Evolutionary conservation across 768 basidiomycete genomes (phyloP), one percentile per base, ranked within the genome.

Genomic region (Rhizopogon rudus): DNA sequence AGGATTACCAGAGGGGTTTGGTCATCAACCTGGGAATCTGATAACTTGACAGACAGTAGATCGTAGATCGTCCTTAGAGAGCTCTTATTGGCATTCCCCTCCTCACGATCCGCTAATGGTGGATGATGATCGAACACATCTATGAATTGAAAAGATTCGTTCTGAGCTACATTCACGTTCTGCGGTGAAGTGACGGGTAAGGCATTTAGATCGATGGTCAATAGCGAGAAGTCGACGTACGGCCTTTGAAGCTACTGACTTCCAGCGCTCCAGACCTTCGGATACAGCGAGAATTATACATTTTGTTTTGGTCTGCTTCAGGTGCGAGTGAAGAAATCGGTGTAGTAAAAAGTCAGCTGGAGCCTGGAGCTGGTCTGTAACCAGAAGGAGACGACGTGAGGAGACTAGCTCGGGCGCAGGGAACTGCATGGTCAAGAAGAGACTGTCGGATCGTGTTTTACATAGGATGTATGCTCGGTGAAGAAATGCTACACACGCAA

Each of bases 281-380:
- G 82, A 82, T 7, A 83, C 74, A 5, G 86, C 82, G 6, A 91
- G 66, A 5, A 91, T 64, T 41, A 85, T 67, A 41, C 75, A 75
- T 44, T 65, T 71, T 39, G 76, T 60, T 22, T 55, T 64, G n/a
- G 61, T 50, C 43, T 65, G 60, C 65, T 87, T 89, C 41, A 87
- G 68, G 54, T 84, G 79, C 3, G 74, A 60, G 20, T 73, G 65
- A 4, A 91, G 59, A 43, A 74, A 69, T 10, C 75, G 75, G 57
- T 88, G 83, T 1, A 92, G 73, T 9, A 91, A 61, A 60, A 91
- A 92, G 56, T 90, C 87, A 10, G 83, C 86, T 2, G 90, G 84
- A 0, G 90, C 80, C 0, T 77, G 71, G 0, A 91, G 73, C 49
- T 88, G 78, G 61, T 92, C 90, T 6, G 88, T 87, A 6, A 92